Percentiles rank a stretch among this genome's conserved stretches.
phyloP scores from a whole-genome alignment of 2,329 filamentous ascomycete genomes.

The Penicillium capsulatum region DNA sequence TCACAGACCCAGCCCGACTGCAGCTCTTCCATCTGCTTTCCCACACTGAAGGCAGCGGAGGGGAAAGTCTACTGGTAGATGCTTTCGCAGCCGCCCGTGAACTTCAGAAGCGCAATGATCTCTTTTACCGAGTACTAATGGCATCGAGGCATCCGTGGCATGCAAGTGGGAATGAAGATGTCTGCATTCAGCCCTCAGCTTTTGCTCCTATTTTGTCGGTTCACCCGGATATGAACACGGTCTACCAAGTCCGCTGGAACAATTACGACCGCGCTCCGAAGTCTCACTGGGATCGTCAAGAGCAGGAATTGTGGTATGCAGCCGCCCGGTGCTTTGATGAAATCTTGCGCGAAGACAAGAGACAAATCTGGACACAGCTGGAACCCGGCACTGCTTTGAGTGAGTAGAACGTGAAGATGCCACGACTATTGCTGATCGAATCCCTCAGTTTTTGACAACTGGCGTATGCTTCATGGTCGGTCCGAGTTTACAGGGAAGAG shows the following conservation, averaged over 20 bases:
- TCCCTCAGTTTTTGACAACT: constrained; percentile 81
- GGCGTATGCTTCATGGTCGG: constrained; percentile 86
- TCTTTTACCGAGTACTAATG: constrained; percentile 57
- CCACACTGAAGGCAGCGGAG: constrained; percentile 63
- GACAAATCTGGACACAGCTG: constrained; percentile 77
- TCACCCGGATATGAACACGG: constrained; percentile 40
- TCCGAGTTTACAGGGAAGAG: constrained; percentile 77
- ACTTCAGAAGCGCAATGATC: constrained; percentile 52
- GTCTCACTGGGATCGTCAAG: constrained; percentile 49
- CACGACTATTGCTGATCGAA: not conserved
- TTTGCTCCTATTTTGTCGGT: constrained; percentile 69
- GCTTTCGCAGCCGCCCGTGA: constrained; percentile 69
- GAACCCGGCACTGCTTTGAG: constrained; percentile 71
- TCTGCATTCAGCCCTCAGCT: constrained; percentile 69
- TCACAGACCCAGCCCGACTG: constrained; percentile 83
- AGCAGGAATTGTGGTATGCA: constrained; percentile 66
- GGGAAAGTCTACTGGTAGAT: constrained; percentile 77
- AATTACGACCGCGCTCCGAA: constrained; percentile 78
- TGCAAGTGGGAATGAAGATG: constrained; percentile 79
- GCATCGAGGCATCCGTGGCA: constrained; percentile 65
- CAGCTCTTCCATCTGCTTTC: constrained; percentile 91
- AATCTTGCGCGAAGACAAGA: constrained; percentile 61
- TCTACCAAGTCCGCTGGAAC: constrained; percentile 82
- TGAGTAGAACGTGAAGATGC: constrained; percentile 43
- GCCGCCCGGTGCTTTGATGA: constrained; percentile 71